Conservation (phyloP, 768 basidiomycete species). For the Kwoniella sp. region DNA sequence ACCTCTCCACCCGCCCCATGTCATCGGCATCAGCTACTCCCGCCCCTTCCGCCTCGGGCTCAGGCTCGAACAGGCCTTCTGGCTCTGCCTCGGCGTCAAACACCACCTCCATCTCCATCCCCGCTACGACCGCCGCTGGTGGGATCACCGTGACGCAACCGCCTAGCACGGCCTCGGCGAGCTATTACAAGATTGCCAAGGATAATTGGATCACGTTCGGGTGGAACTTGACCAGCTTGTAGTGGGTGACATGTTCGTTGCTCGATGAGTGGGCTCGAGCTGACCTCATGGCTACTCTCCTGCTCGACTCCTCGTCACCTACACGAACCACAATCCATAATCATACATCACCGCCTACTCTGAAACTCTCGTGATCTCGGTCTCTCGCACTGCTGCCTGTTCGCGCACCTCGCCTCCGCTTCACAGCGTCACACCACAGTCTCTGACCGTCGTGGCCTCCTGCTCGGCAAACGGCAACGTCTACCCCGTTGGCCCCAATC, state of each 20-base stretch:
- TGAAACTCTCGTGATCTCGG: neutral
- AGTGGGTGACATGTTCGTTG: slow-evolving; percentile 46
- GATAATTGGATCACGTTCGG: slow-evolving; percentile 75
- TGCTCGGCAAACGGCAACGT: slow-evolving; percentile 79
- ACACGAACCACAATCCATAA: neutral
- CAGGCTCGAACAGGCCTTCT: neutral
- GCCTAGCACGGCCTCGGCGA: slow-evolving; percentile 67
- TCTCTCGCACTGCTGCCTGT: too few species aligned
- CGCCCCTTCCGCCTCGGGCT: slow-evolving; percentile 1
- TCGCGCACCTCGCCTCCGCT: too few species aligned
- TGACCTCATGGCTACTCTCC: too few species aligned
- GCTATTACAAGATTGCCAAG: slow-evolving; percentile 81
- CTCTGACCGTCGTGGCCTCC: slow-evolving; percentile 73
- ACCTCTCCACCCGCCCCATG: neutral
- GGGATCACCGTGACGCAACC: slow-evolving; percentile 57
- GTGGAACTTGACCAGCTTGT: slow-evolving; percentile 79
- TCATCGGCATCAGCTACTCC: slow-evolving; percentile 6
- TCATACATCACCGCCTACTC: neutral
- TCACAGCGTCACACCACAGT: slow-evolving; percentile 59
- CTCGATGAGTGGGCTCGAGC: too few species aligned
- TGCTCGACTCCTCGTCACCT: neutral
- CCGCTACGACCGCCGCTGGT: slow-evolving; percentile 47
- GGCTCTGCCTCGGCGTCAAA: slow-evolving; percentile 1
- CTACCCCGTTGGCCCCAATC: slow-evolving; percentile 76
- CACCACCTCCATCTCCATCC: slow-evolving; percentile 41